A percentile compares a stretch with the other conserved stretches of the same genome.
These are phyloP conservation scores for Sonneratia caseolaris DNA, from an alignment of 345 rosid genomes.

Conservation along the genomic window DNA sequence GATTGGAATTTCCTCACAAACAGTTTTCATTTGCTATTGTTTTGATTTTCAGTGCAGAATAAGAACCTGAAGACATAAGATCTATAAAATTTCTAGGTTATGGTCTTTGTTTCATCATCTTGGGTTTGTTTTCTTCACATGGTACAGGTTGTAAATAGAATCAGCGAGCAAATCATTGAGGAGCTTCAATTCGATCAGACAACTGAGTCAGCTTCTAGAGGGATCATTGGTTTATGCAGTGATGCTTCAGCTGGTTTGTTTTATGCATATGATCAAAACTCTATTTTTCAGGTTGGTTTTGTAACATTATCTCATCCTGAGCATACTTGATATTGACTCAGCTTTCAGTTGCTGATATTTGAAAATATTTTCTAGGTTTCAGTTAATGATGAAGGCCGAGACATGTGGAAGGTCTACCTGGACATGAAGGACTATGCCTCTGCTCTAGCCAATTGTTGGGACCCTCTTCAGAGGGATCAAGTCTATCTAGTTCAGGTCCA, in stretches of 20 bases:
- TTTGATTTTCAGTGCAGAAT: background rate
- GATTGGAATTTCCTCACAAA: background rate
- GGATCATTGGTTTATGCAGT: constrained; percentile 87
- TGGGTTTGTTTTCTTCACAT: constrained; percentile 11
- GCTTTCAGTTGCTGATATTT: background rate
- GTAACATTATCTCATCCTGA: background rate
- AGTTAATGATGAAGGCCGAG: constrained; percentile 86
- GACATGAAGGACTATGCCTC: constrained; percentile 94
- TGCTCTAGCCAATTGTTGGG: constrained; percentile 81
- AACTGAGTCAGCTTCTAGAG: constrained; percentile 72
- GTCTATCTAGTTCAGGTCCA: constrained; percentile 91
- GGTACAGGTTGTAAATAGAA: constrained; percentile 86
- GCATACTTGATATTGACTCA: background rate
- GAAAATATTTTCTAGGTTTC: constrained; percentile 48
- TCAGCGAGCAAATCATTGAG: constrained; percentile 92
- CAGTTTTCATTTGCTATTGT: background rate
- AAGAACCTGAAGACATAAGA: background rate
- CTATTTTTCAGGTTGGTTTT: constrained; percentile 74
- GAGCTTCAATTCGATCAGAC: constrained; percentile 94
- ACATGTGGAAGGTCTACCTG: constrained; percentile 99
- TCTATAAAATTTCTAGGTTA: background rate
- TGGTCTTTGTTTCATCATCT: background rate
- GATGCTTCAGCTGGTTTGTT: constrained; percentile 97
- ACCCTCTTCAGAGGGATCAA: constrained; percentile 93
- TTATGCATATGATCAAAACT: constrained; percentile 94